Evolutionary conservation across 225 moss, liverwort and hornwort species (phyloP).

Genomic region (Antitrichia curtipendula): DNA sequence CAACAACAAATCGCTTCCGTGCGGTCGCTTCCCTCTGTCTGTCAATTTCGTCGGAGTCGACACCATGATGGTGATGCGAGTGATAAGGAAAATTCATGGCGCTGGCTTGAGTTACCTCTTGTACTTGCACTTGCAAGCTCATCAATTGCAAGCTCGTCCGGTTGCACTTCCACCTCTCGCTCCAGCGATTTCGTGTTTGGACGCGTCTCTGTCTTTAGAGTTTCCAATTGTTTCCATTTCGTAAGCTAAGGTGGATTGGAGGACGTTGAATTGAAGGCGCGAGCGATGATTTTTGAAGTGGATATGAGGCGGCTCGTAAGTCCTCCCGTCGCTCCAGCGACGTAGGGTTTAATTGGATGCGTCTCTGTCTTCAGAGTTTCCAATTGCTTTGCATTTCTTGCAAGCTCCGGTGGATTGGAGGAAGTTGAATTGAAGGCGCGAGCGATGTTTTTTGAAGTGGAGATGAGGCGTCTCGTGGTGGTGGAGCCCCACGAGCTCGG

Average conservation of each 20-base stretch:
- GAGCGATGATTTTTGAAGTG: conserved; percentile 28
- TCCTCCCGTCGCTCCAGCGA: background rate
- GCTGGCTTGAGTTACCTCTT: background rate
- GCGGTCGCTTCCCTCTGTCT: background rate
- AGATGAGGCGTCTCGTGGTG: conserved; percentile 42
- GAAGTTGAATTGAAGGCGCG: background rate
- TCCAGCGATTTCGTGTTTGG: background rate
- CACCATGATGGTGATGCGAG: background rate
- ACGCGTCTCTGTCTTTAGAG: background rate
- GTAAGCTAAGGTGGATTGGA: background rate
- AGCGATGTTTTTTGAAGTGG: conserved; percentile 44
- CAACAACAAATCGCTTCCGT: background rate
- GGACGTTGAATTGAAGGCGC: background rate
- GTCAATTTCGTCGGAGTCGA: background rate
- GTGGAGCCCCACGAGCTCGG: conserved; percentile 47
- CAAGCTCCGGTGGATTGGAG: background rate
- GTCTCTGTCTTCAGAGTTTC: background rate
- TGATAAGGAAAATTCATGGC: background rate
- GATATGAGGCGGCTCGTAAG: conserved; percentile 33
- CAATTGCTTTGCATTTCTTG: background rate
- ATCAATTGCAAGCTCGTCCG: background rate
- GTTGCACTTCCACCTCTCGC: background rate
- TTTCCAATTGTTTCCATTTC: background rate
- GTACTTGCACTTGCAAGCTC: background rate
- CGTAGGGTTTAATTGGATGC: background rate